Conservation (phyloP, 169 alveolate genomes). For the Plasmodium falciparum region DNA sequence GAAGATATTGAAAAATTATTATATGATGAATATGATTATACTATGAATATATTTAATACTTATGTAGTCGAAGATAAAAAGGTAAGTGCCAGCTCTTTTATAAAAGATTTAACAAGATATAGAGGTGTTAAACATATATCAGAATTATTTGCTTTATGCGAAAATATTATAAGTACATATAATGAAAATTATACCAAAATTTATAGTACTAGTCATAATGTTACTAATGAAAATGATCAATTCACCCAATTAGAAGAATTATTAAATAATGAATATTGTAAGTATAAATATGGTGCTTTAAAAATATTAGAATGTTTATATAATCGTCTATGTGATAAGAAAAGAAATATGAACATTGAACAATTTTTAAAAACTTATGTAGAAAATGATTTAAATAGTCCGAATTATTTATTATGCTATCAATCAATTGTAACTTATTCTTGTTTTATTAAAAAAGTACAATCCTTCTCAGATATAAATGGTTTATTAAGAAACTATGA, state of each 20-base stretch:
- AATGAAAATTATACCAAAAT: conserved; percentile 41
- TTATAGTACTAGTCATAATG: background rate
- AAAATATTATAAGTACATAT: conserved; percentile 45
- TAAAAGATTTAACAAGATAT: conserved; percentile 64
- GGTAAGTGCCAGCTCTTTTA: conserved; percentile 42
- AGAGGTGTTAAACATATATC: conserved; percentile 62
- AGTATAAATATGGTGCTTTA: conserved; percentile 59
- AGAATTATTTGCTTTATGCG: conserved; percentile 38
- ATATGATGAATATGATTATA: conserved; percentile 55
- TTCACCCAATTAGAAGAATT: conserved; percentile 11
- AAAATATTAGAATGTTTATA: conserved; percentile 57
- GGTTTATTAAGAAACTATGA: conserved; percentile 39
- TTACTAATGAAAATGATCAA: background rate
- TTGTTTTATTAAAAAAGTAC: conserved; percentile 41
- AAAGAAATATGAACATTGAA: conserved; percentile 71
- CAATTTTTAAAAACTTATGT: conserved; percentile 54
- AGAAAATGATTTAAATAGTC: conserved; percentile 68
- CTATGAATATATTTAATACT: conserved; percentile 63
- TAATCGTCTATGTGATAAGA: conserved; percentile 56
- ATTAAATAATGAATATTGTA: conserved; percentile 43
- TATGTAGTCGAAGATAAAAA: conserved; percentile 62
- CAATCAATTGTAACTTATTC: conserved; percentile 74
- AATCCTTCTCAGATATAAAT: conserved; percentile 42
- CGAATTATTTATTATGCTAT: conserved; percentile 44
- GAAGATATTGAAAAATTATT: conserved; percentile 56